Percentiles rank a stretch among this genome's conserved stretches.
Evolutionary conservation across 2,329 filamentous ascomycete genomes (phyloP).

Genomic region (Exserohilum rostratum): DNA sequence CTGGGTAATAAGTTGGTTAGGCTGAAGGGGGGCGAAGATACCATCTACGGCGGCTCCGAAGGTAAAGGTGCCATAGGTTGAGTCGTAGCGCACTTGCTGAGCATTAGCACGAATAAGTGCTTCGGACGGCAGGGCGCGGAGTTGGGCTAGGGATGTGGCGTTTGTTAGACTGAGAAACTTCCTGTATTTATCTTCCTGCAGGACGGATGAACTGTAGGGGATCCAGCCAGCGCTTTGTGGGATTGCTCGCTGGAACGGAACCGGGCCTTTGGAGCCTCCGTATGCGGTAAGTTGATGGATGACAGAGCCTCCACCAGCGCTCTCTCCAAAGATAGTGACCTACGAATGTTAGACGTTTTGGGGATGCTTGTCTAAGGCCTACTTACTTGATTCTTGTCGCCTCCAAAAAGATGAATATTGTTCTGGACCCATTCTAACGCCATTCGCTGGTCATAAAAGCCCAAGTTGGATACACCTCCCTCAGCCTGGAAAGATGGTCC

Average conservation of each 20-base stretch:
- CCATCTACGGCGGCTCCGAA: slow-evolving; percentile 48
- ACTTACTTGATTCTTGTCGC: slow-evolving; percentile 44
- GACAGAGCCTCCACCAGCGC: slow-evolving; percentile 47
- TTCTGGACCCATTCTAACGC: slow-evolving; percentile 50
- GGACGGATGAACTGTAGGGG: slow-evolving; percentile 29
- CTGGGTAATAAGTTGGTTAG: slow-evolving; percentile 44
- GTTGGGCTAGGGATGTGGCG: slow-evolving; percentile 41
- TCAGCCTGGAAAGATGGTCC: slow-evolving; percentile 45
- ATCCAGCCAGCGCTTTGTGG: slow-evolving; percentile 51
- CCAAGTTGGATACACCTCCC: slow-evolving; percentile 44
- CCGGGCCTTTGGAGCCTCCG: slow-evolving; percentile 47
- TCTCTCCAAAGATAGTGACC: slow-evolving; percentile 47
- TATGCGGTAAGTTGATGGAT: slow-evolving; percentile 52
- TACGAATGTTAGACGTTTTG: background rate
- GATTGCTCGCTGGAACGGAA: slow-evolving; percentile 48
- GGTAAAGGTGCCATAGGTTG: slow-evolving; percentile 41
- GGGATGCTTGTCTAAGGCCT: too few relatives aligned
- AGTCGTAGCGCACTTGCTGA: slow-evolving; percentile 38
- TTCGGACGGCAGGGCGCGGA: slow-evolving; percentile 39
- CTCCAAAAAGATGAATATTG: slow-evolving; percentile 49
- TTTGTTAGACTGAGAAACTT: slow-evolving; percentile 42
- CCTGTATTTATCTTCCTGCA: slow-evolving; percentile 40
- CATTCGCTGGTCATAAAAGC: slow-evolving; percentile 48
- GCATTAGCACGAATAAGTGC: slow-evolving; percentile 43
- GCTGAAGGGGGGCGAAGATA: slow-evolving; percentile 39